A percentile compares a stretch with the other conserved stretches of the same genome.
These are phyloP conservation scores for Penstemon barbatus DNA, from an alignment of 257 asterid species.

Conservation along the genomic window DNA sequence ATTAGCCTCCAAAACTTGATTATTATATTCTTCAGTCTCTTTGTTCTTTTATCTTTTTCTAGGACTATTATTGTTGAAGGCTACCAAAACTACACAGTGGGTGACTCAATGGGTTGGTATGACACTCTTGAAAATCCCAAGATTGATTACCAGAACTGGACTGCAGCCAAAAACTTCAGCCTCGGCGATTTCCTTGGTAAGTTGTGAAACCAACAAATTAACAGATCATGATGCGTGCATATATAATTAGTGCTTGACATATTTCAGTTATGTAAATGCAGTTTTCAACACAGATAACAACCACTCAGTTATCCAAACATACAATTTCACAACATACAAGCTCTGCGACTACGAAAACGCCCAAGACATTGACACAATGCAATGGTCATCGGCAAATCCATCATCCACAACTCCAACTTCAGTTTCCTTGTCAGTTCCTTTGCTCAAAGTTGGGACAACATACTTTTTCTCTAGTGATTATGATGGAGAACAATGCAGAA, in stretches of 20 bases:
- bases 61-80: constrained; percentile 28
- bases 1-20: neutral
- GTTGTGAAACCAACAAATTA: no score
- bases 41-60: constrained; percentile 18
- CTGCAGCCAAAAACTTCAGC: constrained; percentile 50
- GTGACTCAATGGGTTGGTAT: constrained; percentile 81
- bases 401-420: constrained; percentile 50
- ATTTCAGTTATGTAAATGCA: constrained; percentile 30
- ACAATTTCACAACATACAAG: constrained; percentile 61
- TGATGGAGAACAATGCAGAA: constrained; percentile 81
- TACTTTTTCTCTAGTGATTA: constrained; percentile 85
- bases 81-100: constrained; percentile 85
- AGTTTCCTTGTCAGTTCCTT: constrained; percentile 56
- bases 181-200: constrained; percentile 91
- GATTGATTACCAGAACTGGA: constrained; percentile 75
- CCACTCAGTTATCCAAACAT: constrained; percentile 78
- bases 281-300: constrained; percentile 87
- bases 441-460: constrained; percentile 44
- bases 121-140: constrained; percentile 59
- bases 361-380: constrained; percentile 52
- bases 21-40: neutral
- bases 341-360: constrained; percentile 51
- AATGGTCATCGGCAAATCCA: constrained; percentile 70
- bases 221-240: no score
- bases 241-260: no score